A percentile compares a stretch with the other conserved stretches of the same genome.
Evolutionary conservation across 1,139 yeast species (phyloP).

Genomic region (Candida dubliniensis): DNA sequence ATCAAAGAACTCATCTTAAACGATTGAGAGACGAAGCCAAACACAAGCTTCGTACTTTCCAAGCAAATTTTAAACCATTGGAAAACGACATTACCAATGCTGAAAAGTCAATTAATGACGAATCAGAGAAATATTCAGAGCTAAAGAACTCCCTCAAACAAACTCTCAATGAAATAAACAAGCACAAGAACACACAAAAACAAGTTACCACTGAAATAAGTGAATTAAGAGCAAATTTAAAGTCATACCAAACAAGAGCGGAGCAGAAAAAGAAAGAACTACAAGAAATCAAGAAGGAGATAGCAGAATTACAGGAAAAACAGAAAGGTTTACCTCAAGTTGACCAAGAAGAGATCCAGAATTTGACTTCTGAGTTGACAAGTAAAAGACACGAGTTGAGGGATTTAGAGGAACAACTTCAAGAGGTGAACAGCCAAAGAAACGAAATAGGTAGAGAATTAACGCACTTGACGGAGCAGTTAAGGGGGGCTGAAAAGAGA

Average conservation of each 20-base stretch:
- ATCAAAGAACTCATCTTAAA: conserved; percentile 41
- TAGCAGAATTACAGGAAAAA: conserved; percentile 16
- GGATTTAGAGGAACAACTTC: conserved; percentile 16
- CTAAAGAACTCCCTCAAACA: conserved; percentile 4
- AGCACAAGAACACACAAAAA: conserved; percentile 3
- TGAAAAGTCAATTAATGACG: neutral
- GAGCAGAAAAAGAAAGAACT: conserved; percentile 27
- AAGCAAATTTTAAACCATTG: conserved; percentile 30
- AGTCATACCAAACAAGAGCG: conserved; percentile 21
- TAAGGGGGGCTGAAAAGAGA: conserved; percentile 20
- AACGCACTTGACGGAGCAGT: conserved; percentile 17
- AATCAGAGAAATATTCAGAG: conserved; percentile 9
- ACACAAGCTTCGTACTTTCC: conserved; percentile 30
- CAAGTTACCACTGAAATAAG: conserved; percentile 9
- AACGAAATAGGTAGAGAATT: conserved; percentile 23
- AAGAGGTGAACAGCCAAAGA: conserved; percentile 18
- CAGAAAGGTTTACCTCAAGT: conserved; percentile 16
- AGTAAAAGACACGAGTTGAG: conserved; percentile 16
- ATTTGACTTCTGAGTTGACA: conserved; percentile 15
- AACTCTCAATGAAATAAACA: conserved; percentile 9
- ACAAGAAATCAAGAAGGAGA: conserved; percentile 18
- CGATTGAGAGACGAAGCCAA: conserved; percentile 43
- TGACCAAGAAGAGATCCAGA: conserved; percentile 20
- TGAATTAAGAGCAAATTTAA: conserved; percentile 17
- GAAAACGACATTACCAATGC: conserved; percentile 7